These are phyloP conservation scores for Colletotrichum navitas DNA, from an alignment of 2,329 filamentous ascomycete species.

Conservation along the genomic window DNA sequence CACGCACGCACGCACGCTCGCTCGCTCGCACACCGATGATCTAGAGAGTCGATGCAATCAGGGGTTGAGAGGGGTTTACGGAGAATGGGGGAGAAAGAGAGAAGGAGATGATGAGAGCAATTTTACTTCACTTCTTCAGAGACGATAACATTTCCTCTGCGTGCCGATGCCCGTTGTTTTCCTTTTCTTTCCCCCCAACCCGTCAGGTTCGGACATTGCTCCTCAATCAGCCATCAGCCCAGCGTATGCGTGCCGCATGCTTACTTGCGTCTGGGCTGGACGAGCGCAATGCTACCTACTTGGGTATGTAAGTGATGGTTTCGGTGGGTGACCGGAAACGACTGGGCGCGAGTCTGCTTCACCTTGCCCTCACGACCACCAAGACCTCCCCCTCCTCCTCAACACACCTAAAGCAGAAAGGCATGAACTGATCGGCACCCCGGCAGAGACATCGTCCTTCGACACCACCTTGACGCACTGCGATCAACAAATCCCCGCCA, in stretches of 20 bases:
- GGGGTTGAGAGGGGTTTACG: neutral
- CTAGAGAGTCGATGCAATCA: neutral
- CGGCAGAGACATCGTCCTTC: conserved; percentile 14
- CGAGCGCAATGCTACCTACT: neutral
- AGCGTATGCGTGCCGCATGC: conserved; percentile 3
- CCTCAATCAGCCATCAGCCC: neutral
- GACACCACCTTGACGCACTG: conserved; percentile 8
- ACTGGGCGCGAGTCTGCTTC: conserved; percentile 14
- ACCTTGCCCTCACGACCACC: neutral
- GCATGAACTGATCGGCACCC: neutral
- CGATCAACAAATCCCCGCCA: conserved; percentile 9
- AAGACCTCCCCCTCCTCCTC: neutral
- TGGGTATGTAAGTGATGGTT: conserved; percentile 30
- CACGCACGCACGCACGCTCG: neutral
- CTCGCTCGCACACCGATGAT: conserved; percentile 12
- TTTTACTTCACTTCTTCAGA: neutral
- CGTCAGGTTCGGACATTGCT: conserved; percentile 9
- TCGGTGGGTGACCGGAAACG: conserved; percentile 38
- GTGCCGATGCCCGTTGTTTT: conserved; percentile 18
- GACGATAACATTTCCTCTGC: conserved; percentile 10
- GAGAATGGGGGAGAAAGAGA: neutral
- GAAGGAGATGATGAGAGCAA: conserved; percentile 16
- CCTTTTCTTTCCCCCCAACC: neutral
- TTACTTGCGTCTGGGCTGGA: conserved; percentile 18
- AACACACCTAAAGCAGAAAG: neutral